Evolutionary conservation across 2,329 filamentous ascomycete species (phyloP).

Genomic region (Mycogone perniciosa): DNA sequence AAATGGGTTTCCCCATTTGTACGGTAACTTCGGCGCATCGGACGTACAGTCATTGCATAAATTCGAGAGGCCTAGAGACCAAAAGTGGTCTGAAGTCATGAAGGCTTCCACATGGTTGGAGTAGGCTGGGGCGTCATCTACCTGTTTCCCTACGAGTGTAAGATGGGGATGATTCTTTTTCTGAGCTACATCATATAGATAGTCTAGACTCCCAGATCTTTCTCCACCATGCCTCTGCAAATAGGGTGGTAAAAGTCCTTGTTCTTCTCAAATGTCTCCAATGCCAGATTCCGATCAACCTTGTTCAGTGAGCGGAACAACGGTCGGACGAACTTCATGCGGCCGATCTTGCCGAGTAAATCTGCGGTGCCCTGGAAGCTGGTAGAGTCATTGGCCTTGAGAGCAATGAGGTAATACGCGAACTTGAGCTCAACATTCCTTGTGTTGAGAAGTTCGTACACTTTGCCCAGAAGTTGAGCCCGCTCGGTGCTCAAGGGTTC

Average conservation of each 20-base stretch:
- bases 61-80: slow-evolving; percentile 38
- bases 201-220: slow-evolving; percentile 56
- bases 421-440: slow-evolving; percentile 81
- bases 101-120: slow-evolving; percentile 35
- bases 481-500: slow-evolving; percentile 57
- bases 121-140: slow-evolving; percentile 16
- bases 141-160: background rate
- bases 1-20: slow-evolving; percentile 52
- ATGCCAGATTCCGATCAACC: slow-evolving; percentile 66
- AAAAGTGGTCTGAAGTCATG: slow-evolving; percentile 44
- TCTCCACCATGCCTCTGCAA: slow-evolving; percentile 77
- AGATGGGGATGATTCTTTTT: background rate
- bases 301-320: slow-evolving; percentile 71
- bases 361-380: slow-evolving; percentile 66
- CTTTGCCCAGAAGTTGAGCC: slow-evolving; percentile 64
- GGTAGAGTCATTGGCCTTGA: slow-evolving; percentile 64
- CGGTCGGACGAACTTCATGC: slow-evolving; percentile 96
- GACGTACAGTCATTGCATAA: slow-evolving; percentile 43
- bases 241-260: slow-evolving; percentile 95
- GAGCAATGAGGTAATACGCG: slow-evolving; percentile 72
- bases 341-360: slow-evolving; percentile 72
- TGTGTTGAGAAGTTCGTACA: slow-evolving; percentile 67
- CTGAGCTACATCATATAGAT: background rate
- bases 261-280: slow-evolving; percentile 79
- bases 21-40: slow-evolving; percentile 48